Evolutionary conservation across 805 yeast genomes (phyloP).

Genomic region (Ogataea henricii): DNA sequence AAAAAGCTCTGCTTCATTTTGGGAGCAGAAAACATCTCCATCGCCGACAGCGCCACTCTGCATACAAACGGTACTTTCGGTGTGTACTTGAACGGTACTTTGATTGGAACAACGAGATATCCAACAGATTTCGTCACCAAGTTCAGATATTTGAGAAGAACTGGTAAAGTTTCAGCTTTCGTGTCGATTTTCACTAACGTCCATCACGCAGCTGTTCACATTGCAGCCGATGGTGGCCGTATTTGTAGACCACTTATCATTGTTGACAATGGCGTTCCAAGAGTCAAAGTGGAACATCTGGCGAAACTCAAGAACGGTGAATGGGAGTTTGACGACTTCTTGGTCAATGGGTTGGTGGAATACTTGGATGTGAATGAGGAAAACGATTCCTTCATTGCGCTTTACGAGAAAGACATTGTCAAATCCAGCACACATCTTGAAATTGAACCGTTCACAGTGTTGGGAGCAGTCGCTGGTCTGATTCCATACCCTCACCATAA

Average conservation of each 20-base stretch:
- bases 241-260: conserved; percentile 96
- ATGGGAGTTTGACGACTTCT: conserved; percentile 89
- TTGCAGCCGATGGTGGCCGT: conserved; percentile 98
- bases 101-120: conserved; percentile 84
- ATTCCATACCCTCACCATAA: conserved; percentile 93
- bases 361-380: conserved; percentile 97
- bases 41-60: conserved; percentile 79
- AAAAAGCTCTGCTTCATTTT: conserved; percentile 71
- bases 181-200: conserved; percentile 87
- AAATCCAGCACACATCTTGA: conserved; percentile 81
- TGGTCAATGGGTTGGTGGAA: conserved; percentile 84
- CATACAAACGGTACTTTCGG: conserved; percentile 81
- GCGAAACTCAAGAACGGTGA: conserved; percentile 61
- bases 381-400: conserved; percentile 89
- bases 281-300: conserved; percentile 73
- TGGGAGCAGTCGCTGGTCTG: conserved; percentile 91
- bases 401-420: conserved; percentile 70
- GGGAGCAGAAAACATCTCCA: conserved; percentile 86
- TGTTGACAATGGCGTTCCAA: conserved; percentile 69
- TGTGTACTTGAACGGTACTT: conserved; percentile 89
- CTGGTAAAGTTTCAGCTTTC: conserved; percentile 85
- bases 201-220: conserved; percentile 92
- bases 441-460: conserved; percentile 90
- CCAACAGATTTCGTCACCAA: conserved; percentile 79
- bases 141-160: conserved; percentile 79